Base-by-base conservation (phyloP, 2,329 filamentous ascomycete genomes). In the Aspergillus brunneoviolaceus region DNA sequence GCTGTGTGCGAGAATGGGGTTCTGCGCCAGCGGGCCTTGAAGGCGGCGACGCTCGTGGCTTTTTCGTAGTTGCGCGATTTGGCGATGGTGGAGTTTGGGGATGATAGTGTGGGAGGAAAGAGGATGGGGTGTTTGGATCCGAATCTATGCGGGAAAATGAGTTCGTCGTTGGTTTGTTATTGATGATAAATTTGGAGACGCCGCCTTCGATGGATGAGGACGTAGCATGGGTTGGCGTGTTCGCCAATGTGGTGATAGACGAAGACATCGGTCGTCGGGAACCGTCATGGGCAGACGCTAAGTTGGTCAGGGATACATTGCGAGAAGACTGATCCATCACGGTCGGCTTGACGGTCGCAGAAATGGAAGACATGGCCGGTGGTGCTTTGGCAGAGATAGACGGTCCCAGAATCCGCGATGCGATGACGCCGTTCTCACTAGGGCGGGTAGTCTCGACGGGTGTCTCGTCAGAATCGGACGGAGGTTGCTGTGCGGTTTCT, bases 121-220 rank as follows among this genome's bases (percentile, higher is more conserved):
- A 79, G 5, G 78, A 80, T 2, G 79, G 76, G 3, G 79, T 79
- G 54, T 79, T 78, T 4, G 76, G 76, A 49, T 80, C 76, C 2
- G 78, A 79, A 50, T 77, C 78, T 4, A 75, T 74, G 45, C 73
- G 71, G 49, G 73, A 74, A n/a, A 72, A 70, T 16, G 69, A 67
- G 51, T 71, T 69, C 4, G 66, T 57, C 51, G 67, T 69, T 33
- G 67, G 67, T 57, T 71, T 69, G 59, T 71, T 72, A 59, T 73
- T 72, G 39, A 72, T 67, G 35, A 81, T 76, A 59, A 81, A 81
- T 51, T 75, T 73, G 2, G 79, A 81, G 12, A 81, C 77, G 4
- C 78, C 79, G 5, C 76, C 77, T 67, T 81, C 79, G 35, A 77
- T 77, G n/a, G 79, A 81, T 2, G 78, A 80, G n/a, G 79, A 79